A percentile compares a stretch with the other conserved stretches of the same genome.
phyloP scores from a whole-genome alignment of 179 eudicot genomes.

The Dionaea muscipula region DNA sequence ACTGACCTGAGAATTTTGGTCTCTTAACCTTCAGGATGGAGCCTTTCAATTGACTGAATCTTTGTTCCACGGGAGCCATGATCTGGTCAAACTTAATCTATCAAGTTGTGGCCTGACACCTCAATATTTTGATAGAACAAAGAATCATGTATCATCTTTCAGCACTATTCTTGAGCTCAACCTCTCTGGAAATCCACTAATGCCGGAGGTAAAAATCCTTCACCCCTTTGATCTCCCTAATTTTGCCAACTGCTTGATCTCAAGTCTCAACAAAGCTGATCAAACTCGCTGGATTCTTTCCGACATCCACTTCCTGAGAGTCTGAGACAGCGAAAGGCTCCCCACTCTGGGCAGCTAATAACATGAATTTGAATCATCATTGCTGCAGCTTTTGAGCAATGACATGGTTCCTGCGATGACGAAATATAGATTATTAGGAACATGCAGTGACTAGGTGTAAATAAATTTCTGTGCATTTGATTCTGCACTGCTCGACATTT shows the following conservation, averaged over 20 bases:
- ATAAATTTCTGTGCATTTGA: no score
- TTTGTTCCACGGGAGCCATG: constrained; percentile 44
- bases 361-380: no score
- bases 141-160: constrained; percentile 26
- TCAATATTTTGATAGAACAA: constrained; percentile 32
- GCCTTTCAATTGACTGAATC: constrained; percentile 56
- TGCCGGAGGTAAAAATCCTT: constrained; percentile 42
- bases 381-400: no score
- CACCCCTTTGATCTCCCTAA: neutral
- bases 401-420: no score
- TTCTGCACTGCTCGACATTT: neutral
- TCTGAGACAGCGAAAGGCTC: no score
- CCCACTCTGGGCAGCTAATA: no score
- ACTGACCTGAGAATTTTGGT: neutral
- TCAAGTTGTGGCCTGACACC: constrained; percentile 63
- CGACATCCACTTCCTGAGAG: no score
- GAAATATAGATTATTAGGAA: no score
- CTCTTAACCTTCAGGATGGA: constrained; percentile 48
- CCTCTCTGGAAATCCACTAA: constrained; percentile 62
- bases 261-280: no score
- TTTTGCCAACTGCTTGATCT: no score
- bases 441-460: no score
- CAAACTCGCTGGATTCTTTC: no score
- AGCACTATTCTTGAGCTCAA: constrained; percentile 60
- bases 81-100: constrained; percentile 59